These are phyloP conservation scores for Fragaria iinumae DNA, from an alignment of 306 rosid species.

Conservation along the genomic window DNA sequence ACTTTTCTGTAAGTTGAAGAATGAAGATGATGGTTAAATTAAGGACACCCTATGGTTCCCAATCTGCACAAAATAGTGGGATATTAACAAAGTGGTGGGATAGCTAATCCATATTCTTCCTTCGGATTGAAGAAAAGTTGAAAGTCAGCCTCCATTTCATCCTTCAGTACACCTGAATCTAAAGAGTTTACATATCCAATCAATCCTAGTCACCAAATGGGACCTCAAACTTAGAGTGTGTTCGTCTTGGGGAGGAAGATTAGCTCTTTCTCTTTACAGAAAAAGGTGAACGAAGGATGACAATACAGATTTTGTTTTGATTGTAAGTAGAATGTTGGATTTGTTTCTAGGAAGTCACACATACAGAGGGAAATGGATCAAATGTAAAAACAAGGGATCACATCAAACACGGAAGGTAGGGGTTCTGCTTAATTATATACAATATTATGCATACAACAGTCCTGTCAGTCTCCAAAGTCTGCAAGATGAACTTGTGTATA, in stretches of 20 bases:
- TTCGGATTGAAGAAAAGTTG: not conserved
- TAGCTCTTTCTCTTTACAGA: not conserved
- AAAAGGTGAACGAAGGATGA: not conserved
- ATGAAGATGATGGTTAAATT: not conserved
- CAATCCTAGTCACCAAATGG: not conserved
- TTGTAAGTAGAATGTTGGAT: not conserved
- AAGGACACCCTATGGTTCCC: not conserved
- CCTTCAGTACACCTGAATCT: not conserved
- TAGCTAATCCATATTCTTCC: not conserved
- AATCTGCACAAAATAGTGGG: not conserved
- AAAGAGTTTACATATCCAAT: not conserved
- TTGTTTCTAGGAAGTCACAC: not conserved
- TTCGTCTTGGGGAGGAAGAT: not conserved
- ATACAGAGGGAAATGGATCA: not conserved
- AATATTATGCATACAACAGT: not conserved
- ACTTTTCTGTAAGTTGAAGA: not conserved
- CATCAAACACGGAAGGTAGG: not conserved
- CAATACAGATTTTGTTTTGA: not conserved
- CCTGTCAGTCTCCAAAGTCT: not conserved
- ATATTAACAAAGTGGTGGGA: not conserved
- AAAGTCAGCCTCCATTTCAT: not conserved
- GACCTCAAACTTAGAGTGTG: not conserved
- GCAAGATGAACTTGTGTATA: not conserved
- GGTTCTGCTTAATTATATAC: not conserved
- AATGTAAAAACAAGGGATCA: not conserved